Percentiles rank a stretch among this genome's conserved stretches.
These are phyloP conservation scores for Adansonia madagascariensis DNA, from an alignment of 441 rosid genomes.

Conservation along the genomic window DNA sequence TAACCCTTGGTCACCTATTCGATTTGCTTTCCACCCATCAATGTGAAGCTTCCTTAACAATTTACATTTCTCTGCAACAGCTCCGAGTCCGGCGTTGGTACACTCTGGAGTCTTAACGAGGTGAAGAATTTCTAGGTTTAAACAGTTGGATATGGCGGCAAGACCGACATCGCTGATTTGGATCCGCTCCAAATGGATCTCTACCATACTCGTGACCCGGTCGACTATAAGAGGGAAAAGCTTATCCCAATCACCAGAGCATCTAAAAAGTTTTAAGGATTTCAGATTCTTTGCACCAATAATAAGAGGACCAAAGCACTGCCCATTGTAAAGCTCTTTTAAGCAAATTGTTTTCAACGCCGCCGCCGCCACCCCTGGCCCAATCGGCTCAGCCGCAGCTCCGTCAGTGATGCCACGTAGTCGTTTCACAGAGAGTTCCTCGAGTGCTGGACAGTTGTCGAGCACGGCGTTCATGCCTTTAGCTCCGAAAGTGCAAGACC, in stretches of 20 bases:
- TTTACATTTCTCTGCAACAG: slow-evolving; percentile 59
- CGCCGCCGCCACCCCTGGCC: slow-evolving; percentile 60
- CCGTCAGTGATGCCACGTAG: slow-evolving; percentile 67
- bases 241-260: slow-evolving; percentile 86
- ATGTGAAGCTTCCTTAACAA: slow-evolving; percentile 71
- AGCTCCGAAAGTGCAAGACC: slow-evolving; percentile 82
- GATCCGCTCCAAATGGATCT: slow-evolving; percentile 70
- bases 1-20: slow-evolving; percentile 69
- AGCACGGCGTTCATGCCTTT: slow-evolving; percentile 88
- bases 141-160: slow-evolving; percentile 52
- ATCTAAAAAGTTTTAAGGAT: slow-evolving; percentile 66
- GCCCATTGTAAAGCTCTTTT: slow-evolving; percentile 75
- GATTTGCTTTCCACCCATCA: slow-evolving; percentile 72
- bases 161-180: slow-evolving; percentile 70
- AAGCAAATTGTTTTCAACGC: slow-evolving; percentile 65
- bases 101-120: slow-evolving; percentile 75
- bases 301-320: slow-evolving; percentile 68
- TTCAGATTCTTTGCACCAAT: slow-evolving; percentile 62
- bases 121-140: slow-evolving; percentile 64
- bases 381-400: slow-evolving; percentile 59
- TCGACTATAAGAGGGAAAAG: slow-evolving; percentile 48
- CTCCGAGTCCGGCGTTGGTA: slow-evolving; percentile 53
- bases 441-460: slow-evolving; percentile 69
- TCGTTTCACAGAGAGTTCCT: slow-evolving; percentile 77
- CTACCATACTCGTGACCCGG: slow-evolving; percentile 50